Base-by-base conservation (phyloP, 352 stramenopile genomes). In the Elongisporangium anandrum region DNA sequence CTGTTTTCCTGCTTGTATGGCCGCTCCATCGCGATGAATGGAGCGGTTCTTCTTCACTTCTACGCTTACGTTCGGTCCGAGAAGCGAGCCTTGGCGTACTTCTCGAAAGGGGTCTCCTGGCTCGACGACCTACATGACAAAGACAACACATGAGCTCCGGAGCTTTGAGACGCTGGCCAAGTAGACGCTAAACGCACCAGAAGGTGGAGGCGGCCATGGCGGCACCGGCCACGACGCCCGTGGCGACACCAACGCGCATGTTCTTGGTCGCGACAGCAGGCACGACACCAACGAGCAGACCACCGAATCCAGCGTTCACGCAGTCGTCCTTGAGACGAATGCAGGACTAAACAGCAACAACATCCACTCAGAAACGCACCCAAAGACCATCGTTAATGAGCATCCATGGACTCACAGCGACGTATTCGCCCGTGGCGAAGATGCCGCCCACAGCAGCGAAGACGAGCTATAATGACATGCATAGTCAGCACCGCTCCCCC, bases 201-300 rank as follows among this genome's bases (percentile, higher is more conserved):
- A 66, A 94, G n/a, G 78, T 72, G 0, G 73, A 60, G 22, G 80
- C 79, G 9, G 68, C 64, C 77, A 90, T 88, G 22, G 64, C 70
- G 8, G 53, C 60, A 48, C 64, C 80, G 49, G 71, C 61, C 45
- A 70, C 65, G 57, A 90, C 50, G 54, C 81, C 75, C 7, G 82
- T 69, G 17, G 57, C 79, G n/a, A 64, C 70, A 51, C 64, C 80
- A 21, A 91, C 63, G 50, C 84, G 84, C 48, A 83, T 75, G 72
- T 86, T 95, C 70, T 88, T 81, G 69, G 83, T 85, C 53, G 92
- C 57, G 13, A 95, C 78, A 20, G 72, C 86, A 0, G 85, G 81
- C 57, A 95, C 76, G 47, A 87, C 47, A 55, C 86, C 86, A 20
- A 84, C 81, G 13, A 85, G 58, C 20, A 79, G 70, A 38, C 84